Base-by-base conservation (phyloP, 257 asterid species). In the Euphrasia confusa region DNA sequence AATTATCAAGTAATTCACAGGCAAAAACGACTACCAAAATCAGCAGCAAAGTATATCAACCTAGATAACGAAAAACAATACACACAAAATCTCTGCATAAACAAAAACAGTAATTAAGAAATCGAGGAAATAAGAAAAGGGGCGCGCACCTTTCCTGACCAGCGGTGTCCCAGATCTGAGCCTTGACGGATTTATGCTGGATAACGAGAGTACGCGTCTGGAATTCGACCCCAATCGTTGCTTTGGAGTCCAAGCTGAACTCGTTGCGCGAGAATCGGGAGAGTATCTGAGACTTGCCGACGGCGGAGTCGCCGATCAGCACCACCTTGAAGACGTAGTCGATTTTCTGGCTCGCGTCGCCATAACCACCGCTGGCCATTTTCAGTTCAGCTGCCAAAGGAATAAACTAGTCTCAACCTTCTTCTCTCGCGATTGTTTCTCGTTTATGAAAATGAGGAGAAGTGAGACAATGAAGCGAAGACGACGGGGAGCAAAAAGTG, bases 141-240 rank as follows among this genome's bases (percentile, higher is more conserved):
- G 0, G 26, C 14, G 58, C 57, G 39, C 72, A 87, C 95, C 95
- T 68, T 61, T 87, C 95, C 71, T 87, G 95, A 13, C 95, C 95
- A 66, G 95, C 95, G 18, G 95, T 87, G 52, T 87, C 95, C 95
- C 95, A 87, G 88, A 87, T 84, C 93, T 87, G 95, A 73, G 95
- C 93, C 65, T 87, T 87, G 28, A 84, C 83, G 53, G 95, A 84
- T 77, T 87, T 87, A 40, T 74, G 95, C 39, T 87, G 76, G 59
- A 87, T 80, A 26, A 84, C 76, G 64, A 87, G 83, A 5, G 95
- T 87, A 47, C 93, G 78, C 0, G 95, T 87, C 62, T 87, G 93
- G 27, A 87, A 87, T 66, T 87, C 95, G 54, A 87, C 95, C 1
- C 95, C 95, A 69, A 87, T 87, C 24, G 95, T 87, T n/a, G 95